Percentiles rank a stretch among this genome's conserved stretches.
phyloP scores from a whole-genome alignment of 2,329 filamentous ascomycete species.

The Fusarium liriodendri region DNA sequence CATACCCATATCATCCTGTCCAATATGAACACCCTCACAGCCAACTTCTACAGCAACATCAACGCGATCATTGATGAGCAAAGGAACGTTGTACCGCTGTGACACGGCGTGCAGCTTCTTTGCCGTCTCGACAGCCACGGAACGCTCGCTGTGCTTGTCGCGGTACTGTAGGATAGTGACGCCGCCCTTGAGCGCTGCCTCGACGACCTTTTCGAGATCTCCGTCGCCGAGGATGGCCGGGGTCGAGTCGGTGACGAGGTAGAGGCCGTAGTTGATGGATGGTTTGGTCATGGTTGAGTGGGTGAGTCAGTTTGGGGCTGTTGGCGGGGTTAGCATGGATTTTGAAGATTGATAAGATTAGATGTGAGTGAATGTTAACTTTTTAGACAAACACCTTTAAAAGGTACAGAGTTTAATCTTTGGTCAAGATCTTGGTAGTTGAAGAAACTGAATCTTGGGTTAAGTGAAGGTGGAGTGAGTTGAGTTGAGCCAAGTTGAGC shows the following conservation, averaged over 20 bases:
- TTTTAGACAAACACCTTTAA: not conserved
- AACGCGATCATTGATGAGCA: constrained; percentile 93
- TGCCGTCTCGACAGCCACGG: constrained; percentile 76
- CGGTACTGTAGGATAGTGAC: constrained; percentile 90
- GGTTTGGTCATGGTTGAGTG: constrained; percentile 17
- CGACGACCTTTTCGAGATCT: constrained; percentile 79
- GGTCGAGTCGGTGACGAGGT: constrained; percentile 95
- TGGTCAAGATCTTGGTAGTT: not conserved
- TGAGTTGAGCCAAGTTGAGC: constrained; percentile 20
- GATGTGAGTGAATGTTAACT: not conserved
- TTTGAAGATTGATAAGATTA: not conserved
- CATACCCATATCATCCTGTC: constrained; percentile 90
- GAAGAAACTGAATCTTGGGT: not conserved
- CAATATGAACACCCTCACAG: constrained; percentile 93
- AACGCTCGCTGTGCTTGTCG: constrained; percentile 86
- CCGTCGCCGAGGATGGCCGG: constrained; percentile 79
- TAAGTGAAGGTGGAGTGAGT: not conserved
- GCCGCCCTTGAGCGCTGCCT: constrained; percentile 80
- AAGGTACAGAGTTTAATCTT: not conserved
- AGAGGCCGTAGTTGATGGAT: constrained; percentile 80
- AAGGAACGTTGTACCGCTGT: constrained; percentile 73
- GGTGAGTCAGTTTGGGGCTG: too few relatives aligned
- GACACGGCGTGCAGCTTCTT: constrained; percentile 79
- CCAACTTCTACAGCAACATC: constrained; percentile 88
- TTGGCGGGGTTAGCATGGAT: constrained; percentile 13